phyloP scores from a whole-genome alignment of 805 yeast genomes.

The Teunomyces gatunensis region DNA sequence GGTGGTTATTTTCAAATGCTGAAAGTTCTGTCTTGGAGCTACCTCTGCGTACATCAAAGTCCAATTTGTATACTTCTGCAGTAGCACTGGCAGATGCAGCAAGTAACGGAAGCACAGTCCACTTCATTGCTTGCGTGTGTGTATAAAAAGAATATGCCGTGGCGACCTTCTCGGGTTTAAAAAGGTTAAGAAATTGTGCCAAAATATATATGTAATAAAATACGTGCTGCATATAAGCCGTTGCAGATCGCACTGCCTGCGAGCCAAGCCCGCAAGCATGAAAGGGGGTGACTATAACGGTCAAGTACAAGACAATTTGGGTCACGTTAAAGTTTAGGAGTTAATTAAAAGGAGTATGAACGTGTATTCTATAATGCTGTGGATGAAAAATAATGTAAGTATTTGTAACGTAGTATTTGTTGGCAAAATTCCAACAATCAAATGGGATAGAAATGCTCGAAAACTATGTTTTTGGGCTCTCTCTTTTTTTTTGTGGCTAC shows the following conservation, averaged over 20 bases:
- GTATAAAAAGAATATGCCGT: neutral
- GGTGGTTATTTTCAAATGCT: slow-evolving; percentile 5
- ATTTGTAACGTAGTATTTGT: too few species aligned
- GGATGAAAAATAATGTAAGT: too few species aligned
- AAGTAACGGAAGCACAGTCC: slow-evolving; percentile 2
- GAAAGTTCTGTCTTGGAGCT: slow-evolving; percentile 8
- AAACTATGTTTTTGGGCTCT: too few species aligned
- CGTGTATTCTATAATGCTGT: too few species aligned
- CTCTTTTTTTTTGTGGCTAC: too few species aligned
- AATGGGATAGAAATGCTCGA: too few species aligned
- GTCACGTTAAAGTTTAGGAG: neutral
- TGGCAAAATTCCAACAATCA: too few species aligned
- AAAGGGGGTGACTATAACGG: neutral
- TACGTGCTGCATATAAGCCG: neutral
- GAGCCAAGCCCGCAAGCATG: neutral
- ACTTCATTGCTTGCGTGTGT: slow-evolving; percentile 6
- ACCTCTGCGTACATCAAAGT: slow-evolving; percentile 20
- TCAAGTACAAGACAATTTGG: neutral
- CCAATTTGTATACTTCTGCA: slow-evolving; percentile 11
- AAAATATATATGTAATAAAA: neutral
- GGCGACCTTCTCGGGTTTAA: neutral
- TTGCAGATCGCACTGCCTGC: neutral
- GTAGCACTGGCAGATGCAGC: slow-evolving; percentile 8
- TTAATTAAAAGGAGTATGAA: neutral
- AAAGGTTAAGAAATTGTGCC: neutral